Base-by-base conservation (phyloP, 805 yeast species). In the Aciculoconidium aculeatum region DNA sequence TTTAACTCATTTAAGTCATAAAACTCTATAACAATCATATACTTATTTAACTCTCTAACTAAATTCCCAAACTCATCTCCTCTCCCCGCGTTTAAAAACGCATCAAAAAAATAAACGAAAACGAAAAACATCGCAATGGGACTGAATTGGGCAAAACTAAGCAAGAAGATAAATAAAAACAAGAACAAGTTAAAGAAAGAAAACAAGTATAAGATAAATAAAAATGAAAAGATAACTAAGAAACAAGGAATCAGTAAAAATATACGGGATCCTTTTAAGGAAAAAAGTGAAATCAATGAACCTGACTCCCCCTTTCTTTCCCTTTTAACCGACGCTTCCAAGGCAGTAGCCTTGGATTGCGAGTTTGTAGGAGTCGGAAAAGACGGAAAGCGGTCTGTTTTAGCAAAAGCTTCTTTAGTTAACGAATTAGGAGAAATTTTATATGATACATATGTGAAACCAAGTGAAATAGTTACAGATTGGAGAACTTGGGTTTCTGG, bases 401-500 rank as follows among this genome's bases (percentile, higher is more conserved):
- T 88, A 10, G 96, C 95, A 0, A 67, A 96, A 41, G 92, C 87
- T 0, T 85, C 96, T 0, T 61, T 88, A 8, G 96, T 88, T 3
- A 86, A 88, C 49, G 85, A 67, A 50, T 79, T 73, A 46, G 96
- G 96, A 0, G 72, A 73, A 39, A 66, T 74, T 0, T 48, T 88
- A 0, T 63, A 79, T 37, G 96, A 88, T 53, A 60, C 68, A 21
- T 88, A 67, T 58, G 96, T 88, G 4, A 65, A 64, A 40, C 96
- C 96, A 2, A 56, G 63, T 17, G 87, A 80, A 44, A 62, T 59
- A 31, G 94, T 88, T 2, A 78, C 88, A 0, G 94, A 88, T 46
- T 88, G 92, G 88, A 68, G 96, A 53, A 88, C 96, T 0, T 77
- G 87, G 81, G 94, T 86, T 12, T 78, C 90, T 53, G 97, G 97